Conservation (phyloP, 2,329 filamentous ascomycete genomes). For the Aureobasidium subglaciale region DNA sequence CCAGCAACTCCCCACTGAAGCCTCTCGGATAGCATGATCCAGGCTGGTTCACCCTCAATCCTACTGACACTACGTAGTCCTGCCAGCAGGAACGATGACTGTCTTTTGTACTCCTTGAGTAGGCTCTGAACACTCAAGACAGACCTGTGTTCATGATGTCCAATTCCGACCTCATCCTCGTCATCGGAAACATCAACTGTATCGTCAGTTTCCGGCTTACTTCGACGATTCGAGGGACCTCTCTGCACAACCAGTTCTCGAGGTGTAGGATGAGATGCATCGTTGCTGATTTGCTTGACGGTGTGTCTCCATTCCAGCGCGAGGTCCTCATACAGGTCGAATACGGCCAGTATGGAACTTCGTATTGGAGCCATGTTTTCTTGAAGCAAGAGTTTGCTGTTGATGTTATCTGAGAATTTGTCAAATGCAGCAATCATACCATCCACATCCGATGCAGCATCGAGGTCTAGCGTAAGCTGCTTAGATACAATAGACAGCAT, state of each 20-base stretch:
- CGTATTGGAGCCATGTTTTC: slow-evolving; percentile 62
- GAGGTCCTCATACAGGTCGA: slow-evolving; percentile 68
- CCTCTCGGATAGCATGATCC: slow-evolving; percentile 78
- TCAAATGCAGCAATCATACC: slow-evolving; percentile 68
- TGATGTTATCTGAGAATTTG: slow-evolving; percentile 54
- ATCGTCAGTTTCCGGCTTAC: slow-evolving; percentile 15
- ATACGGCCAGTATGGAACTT: slow-evolving; percentile 63
- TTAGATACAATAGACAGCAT: slow-evolving; percentile 56
- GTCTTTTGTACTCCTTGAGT: slow-evolving; percentile 51
- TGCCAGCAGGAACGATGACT: slow-evolving; percentile 63
- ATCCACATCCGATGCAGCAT: slow-evolving; percentile 64
- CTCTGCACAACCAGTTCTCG: not conserved
- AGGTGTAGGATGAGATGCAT: not conserved
- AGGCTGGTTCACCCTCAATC: slow-evolving; percentile 62
- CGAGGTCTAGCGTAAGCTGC: slow-evolving; percentile 52
- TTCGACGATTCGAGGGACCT: not conserved
- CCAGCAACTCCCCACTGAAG: slow-evolving; percentile 47
- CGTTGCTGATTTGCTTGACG: not conserved
- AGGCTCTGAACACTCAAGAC: not conserved
- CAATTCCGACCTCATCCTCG: slow-evolving; percentile 15
- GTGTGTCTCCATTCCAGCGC: slow-evolving; percentile 48
- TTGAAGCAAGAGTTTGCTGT: slow-evolving; percentile 63
- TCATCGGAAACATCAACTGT: slow-evolving; percentile 25
- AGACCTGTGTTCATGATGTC: slow-evolving; percentile 24
- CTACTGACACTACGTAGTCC: slow-evolving; percentile 69